Percentiles rank a stretch among this genome's conserved stretches.
These are phyloP conservation scores for Centella asiatica DNA, from an alignment of 129 eudicot genomes.

Conservation along the genomic window DNA sequence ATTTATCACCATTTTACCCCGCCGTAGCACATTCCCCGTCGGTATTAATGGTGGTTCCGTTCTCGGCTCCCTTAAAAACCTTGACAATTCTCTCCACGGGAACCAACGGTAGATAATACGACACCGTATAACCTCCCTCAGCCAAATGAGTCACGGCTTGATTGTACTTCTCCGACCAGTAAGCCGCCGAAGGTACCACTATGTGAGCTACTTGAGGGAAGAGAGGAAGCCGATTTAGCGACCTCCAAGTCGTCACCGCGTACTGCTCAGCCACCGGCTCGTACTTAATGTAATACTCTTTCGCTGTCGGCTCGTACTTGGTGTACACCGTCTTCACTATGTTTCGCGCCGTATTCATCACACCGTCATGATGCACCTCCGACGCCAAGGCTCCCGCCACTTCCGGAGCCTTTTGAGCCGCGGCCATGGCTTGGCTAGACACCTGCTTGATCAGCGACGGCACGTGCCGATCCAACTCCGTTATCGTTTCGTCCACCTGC, in stretches of 20 bases:
- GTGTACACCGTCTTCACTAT: slow-evolving; percentile 32
- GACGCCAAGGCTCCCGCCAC: slow-evolving; percentile 43
- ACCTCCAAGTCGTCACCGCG: slow-evolving; percentile 61
- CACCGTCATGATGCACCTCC: slow-evolving; percentile 37
- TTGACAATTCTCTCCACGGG: slow-evolving; percentile 72
- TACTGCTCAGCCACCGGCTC: slow-evolving; percentile 78
- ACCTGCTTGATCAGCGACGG: slow-evolving; percentile 44
- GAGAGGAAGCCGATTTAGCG: slow-evolving; percentile 48
- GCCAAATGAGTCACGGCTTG: slow-evolving; percentile 28
- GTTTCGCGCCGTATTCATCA: slow-evolving; percentile 26
- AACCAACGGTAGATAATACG: slow-evolving; percentile 54
- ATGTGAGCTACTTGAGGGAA: slow-evolving; percentile 61
- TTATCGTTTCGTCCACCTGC: slow-evolving; percentile 57
- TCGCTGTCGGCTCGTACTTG: slow-evolving; percentile 60
- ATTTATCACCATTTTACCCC: too few relatives aligned
- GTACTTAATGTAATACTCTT: slow-evolving; percentile 53
- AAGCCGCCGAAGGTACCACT: slow-evolving; percentile 54
- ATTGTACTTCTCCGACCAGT: slow-evolving; percentile 66
- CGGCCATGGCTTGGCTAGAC: slow-evolving; percentile 29
- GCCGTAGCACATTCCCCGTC: slow-evolving; percentile 20
- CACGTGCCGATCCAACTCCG: slow-evolving; percentile 43
- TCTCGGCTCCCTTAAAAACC: slow-evolving; percentile 32
- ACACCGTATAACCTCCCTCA: slow-evolving; percentile 49
- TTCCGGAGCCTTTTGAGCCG: slow-evolving; percentile 46
- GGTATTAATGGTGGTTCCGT: slow-evolving; percentile 24